Evolutionary conservation across 805 yeast species (phyloP).

Genomic region (Yarrowia sp.): DNA sequence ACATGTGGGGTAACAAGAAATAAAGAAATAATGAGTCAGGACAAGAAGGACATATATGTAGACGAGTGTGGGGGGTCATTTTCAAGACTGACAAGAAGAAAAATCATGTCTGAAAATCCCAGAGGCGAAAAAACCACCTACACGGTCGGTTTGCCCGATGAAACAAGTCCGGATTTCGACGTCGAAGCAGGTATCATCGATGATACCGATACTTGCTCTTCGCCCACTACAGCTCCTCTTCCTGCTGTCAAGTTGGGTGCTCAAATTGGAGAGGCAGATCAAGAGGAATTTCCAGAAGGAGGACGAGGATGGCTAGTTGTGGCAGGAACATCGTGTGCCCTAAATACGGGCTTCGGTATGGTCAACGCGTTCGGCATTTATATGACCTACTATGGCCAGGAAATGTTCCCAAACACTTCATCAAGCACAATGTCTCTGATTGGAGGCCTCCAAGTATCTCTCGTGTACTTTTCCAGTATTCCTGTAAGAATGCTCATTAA

Average conservation of each 20-base stretch:
- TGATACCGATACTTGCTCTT: constrained; percentile 12
- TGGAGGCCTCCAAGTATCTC: constrained; percentile 61
- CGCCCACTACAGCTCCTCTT: constrained; percentile 11
- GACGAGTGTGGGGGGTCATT: background rate
- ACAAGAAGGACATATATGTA: background rate
- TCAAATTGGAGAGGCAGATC: constrained; percentile 44
- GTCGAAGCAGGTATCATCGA: constrained; percentile 15
- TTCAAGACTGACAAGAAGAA: too few species aligned
- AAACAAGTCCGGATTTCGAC: background rate
- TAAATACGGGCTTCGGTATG: constrained; percentile 64
- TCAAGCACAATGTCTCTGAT: constrained; percentile 59
- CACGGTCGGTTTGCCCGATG: background rate
- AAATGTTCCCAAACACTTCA: constrained; percentile 54
- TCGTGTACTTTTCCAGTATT: constrained; percentile 51
- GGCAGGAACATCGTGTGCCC: constrained; percentile 55
- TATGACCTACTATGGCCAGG: constrained; percentile 57
- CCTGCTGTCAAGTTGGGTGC: constrained; percentile 16
- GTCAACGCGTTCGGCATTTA: constrained; percentile 66
- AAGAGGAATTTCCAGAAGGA: constrained; percentile 54
- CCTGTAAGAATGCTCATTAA: constrained; percentile 55
- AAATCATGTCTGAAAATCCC: background rate
- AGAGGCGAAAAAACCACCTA: constrained; percentile 15
- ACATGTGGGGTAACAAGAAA: constrained; percentile 10
- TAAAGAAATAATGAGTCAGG: constrained; percentile 4
- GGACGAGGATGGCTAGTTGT: constrained; percentile 63